Evolutionary conservation across 768 basidiomycete species (phyloP).

Genomic region (Auriculariales sp.): DNA sequence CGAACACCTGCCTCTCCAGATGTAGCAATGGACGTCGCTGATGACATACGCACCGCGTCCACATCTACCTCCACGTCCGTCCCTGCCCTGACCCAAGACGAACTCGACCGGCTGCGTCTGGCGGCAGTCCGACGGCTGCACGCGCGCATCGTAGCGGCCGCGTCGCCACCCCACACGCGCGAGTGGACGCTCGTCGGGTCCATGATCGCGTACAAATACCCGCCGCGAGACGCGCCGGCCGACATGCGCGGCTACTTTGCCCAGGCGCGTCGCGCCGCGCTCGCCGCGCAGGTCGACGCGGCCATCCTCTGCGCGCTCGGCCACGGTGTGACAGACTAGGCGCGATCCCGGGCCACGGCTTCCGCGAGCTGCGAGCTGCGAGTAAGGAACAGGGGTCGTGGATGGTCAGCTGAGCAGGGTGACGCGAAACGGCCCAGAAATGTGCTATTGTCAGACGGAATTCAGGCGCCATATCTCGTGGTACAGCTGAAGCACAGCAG

Average conservation of each 20-base stretch:
- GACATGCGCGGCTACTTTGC: constrained; percentile 54
- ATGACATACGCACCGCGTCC: constrained; percentile 7
- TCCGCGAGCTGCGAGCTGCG: too few species aligned
- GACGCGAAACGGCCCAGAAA: too few species aligned
- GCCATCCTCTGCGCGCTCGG: constrained; percentile 79
- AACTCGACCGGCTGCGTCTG: constrained; percentile 34
- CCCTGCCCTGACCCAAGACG: too few species aligned
- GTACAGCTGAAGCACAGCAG: too few species aligned
- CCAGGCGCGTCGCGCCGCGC: constrained; percentile 59
- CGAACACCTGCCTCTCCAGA: constrained; percentile 48
- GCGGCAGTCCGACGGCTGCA: constrained; percentile 49
- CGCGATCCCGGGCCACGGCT: too few species aligned
- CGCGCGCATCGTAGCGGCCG: constrained; percentile 41
- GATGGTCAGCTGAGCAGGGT: too few species aligned
- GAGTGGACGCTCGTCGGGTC: constrained; percentile 66
- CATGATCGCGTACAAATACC: constrained; percentile 64
- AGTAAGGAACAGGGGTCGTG: too few species aligned
- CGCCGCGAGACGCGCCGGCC: not conserved
- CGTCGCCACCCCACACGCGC: constrained; percentile 38
- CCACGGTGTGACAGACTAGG: too few species aligned
- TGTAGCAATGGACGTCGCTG: constrained; percentile 16
- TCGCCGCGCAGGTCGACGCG: constrained; percentile 79
- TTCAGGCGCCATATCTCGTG: too few species aligned
- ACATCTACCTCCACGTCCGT: too few species aligned
- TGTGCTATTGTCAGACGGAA: too few species aligned